A percentile compares a stretch with the other conserved stretches of the same genome.
Evolutionary conservation across 495 filamentous ascomycete species (phyloP).

Genomic region (Penicillium dipodomyicola): DNA sequence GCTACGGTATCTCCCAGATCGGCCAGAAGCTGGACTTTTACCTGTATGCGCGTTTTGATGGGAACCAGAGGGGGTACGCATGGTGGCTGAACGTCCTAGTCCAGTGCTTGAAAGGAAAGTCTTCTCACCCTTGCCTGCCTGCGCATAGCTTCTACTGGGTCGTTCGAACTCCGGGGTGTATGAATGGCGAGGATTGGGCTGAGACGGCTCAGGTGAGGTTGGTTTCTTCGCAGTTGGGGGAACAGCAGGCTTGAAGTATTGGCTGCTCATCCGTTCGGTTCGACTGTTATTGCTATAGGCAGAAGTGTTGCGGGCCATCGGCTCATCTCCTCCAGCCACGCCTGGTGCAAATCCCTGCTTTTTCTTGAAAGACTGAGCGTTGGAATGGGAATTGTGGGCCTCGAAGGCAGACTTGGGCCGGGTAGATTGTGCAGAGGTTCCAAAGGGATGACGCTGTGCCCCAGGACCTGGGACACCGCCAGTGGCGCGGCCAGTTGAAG

Average conservation of each 20-base stretch:
- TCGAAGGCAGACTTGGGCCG: constrained; percentile 48
- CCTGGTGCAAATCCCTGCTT: constrained; percentile 54
- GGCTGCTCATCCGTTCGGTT: constrained; percentile 35
- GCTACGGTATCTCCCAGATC: constrained; percentile 36
- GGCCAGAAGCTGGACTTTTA: constrained; percentile 33
- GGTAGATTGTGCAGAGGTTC: constrained; percentile 17
- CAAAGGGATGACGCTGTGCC: constrained; percentile 38
- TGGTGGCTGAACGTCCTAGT: constrained; percentile 45
- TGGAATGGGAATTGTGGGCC: constrained; percentile 36
- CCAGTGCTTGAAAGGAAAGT: constrained; percentile 51
- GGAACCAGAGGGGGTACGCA: constrained; percentile 43
- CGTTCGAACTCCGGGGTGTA: constrained; percentile 45
- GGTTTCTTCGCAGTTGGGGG: constrained; percentile 46
- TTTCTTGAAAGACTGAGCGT: constrained; percentile 43
- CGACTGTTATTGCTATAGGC: constrained; percentile 47
- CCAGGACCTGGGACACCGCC: constrained; percentile 25
- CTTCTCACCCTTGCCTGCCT: constrained; percentile 63
- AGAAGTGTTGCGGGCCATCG: constrained; percentile 51
- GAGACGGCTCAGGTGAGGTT: constrained; percentile 19
- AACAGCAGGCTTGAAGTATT: constrained; percentile 37
- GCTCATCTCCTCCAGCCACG: constrained; percentile 55
- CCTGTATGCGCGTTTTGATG: constrained; percentile 34
- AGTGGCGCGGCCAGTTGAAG: constrained; percentile 34
- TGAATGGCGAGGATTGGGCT: background rate
- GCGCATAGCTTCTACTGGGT: constrained; percentile 66